These are phyloP conservation scores for Mallotus repandus DNA, from an alignment of 441 rosid species.

Conservation along the genomic window DNA sequence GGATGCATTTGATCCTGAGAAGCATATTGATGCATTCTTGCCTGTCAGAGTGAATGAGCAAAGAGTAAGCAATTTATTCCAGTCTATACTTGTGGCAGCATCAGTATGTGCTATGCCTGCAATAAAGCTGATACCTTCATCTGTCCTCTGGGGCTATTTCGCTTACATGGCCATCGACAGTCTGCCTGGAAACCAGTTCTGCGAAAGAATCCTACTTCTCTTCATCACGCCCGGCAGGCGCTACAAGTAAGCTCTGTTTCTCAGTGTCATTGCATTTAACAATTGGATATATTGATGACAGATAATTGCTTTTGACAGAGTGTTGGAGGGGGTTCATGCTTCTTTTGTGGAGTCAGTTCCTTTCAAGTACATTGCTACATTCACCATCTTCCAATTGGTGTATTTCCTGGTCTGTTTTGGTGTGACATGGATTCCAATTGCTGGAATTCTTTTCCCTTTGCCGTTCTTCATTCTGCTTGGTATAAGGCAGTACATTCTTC, in stretches of 20 bases:
- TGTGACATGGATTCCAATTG: conserved; percentile 61
- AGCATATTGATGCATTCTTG: conserved; percentile 50
- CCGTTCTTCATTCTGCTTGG: conserved; percentile 56
- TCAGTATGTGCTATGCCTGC: conserved; percentile 43
- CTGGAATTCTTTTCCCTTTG: conserved; percentile 54
- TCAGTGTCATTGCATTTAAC: background rate
- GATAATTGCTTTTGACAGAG: conserved; percentile 28
- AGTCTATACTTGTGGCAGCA: conserved; percentile 43
- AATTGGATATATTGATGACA: background rate
- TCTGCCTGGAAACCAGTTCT: conserved; percentile 61
- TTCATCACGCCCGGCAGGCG: conserved; percentile 44
- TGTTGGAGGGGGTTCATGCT: conserved; percentile 50
- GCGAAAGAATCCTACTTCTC: conserved; percentile 53
- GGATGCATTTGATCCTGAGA: conserved; percentile 42
- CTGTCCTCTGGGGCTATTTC: conserved; percentile 64
- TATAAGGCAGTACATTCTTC: conserved; percentile 48
- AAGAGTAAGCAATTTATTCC: conserved; percentile 49
- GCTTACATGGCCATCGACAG: conserved; percentile 64
- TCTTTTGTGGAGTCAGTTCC: conserved; percentile 56
- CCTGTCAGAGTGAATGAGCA: conserved; percentile 60
- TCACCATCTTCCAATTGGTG: conserved; percentile 51
- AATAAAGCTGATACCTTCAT: conserved; percentile 49
- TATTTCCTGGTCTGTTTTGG: conserved; percentile 51
- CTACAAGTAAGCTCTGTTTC: conserved; percentile 37
- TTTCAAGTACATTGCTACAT: conserved; percentile 38